Percentiles rank a stretch among this genome's conserved stretches.
These are phyloP conservation scores for Trichoderma guizhouense DNA, from an alignment of 2,329 filamentous ascomycete genomes.

Conservation along the genomic window DNA sequence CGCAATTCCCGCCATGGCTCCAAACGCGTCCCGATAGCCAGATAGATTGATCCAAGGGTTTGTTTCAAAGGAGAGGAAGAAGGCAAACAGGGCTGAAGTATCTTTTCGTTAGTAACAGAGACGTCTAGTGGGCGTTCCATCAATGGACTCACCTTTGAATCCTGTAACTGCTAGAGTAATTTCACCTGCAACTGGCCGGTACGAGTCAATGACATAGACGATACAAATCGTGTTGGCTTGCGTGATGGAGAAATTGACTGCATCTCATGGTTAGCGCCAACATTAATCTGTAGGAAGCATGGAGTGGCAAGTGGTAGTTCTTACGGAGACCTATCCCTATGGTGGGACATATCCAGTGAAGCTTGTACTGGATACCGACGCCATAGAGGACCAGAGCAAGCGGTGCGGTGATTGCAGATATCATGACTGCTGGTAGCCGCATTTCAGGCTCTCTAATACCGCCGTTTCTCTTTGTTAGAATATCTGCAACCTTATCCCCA, in stretches of 20 bases:
- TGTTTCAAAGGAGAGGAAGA: slow-evolving; percentile 58
- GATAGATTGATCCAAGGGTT: slow-evolving; percentile 52
- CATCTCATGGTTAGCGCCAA: slow-evolving; percentile 9
- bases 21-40: slow-evolving; percentile 51
- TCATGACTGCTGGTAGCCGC: slow-evolving; percentile 52
- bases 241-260: slow-evolving; percentile 54
- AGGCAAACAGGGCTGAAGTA: slow-evolving; percentile 49
- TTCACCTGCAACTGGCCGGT: slow-evolving; percentile 56
- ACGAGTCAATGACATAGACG: slow-evolving; percentile 56
- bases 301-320: slow-evolving; percentile 23
- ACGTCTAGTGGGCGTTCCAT: not conserved
- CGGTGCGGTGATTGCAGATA: slow-evolving; percentile 50
- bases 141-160: slow-evolving; percentile 47
- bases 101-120: slow-evolving; percentile 12
- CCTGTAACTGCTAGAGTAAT: slow-evolving; percentile 50
- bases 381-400: slow-evolving; percentile 45
- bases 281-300: not conserved
- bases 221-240: slow-evolving; percentile 55
- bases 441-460: slow-evolving; percentile 59
- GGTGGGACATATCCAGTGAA: slow-evolving; percentile 56
- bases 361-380: slow-evolving; percentile 42
- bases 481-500: slow-evolving; percentile 46
- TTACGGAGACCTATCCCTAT: slow-evolving; percentile 51
- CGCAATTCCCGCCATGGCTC: slow-evolving; percentile 56
- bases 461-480: slow-evolving; percentile 49